Percentiles rank a stretch among this genome's conserved stretches.
Evolutionary conservation across 495 filamentous ascomycete genomes (phyloP).

Genomic region (Clohesyomyces aquaticus): DNA sequence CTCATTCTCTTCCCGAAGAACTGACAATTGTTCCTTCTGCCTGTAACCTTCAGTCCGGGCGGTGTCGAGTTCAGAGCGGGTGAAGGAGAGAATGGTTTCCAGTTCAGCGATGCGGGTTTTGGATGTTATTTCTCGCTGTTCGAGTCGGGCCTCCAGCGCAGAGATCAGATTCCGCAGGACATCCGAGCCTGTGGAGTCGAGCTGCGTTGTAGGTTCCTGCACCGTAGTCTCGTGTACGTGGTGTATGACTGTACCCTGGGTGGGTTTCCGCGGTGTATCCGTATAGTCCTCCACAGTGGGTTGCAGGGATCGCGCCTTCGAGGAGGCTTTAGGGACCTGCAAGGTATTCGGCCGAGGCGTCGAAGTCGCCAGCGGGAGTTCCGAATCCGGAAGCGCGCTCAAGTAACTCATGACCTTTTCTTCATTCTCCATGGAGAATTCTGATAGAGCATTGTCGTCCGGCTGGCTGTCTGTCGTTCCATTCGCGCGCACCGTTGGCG

Average conservation of each 20-base stretch:
- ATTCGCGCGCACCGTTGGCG: conserved; percentile 32
- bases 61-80: conserved; percentile 29
- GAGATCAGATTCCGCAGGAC: conserved; percentile 14
- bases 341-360: conserved; percentile 21
- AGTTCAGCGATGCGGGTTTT: conserved; percentile 33
- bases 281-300: conserved; percentile 37
- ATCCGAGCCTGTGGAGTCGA: not conserved
- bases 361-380: conserved; percentile 22
- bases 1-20: conserved; percentile 14
- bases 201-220: not conserved
- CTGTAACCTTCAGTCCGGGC: conserved; percentile 17
- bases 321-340: conserved; percentile 7
- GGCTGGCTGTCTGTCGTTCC: conserved; percentile 14
- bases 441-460: conserved; percentile 5
- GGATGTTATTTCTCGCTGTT: conserved; percentile 27
- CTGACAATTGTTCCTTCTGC: conserved; percentile 20
- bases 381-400: conserved; percentile 33
- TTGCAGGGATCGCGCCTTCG: conserved; percentile 30
- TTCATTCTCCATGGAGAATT: conserved; percentile 37
- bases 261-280: conserved; percentile 34
- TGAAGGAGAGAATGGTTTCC: conserved; percentile 32
- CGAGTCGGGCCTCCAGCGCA: conserved; percentile 22
- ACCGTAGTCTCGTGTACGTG: too few relatives aligned
- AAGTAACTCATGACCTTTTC: conserved; percentile 40
- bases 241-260: conserved; percentile 36